Conservation (phyloP, 1,284 basidiomycete species). For the Tetrapyrgos nigripes region DNA sequence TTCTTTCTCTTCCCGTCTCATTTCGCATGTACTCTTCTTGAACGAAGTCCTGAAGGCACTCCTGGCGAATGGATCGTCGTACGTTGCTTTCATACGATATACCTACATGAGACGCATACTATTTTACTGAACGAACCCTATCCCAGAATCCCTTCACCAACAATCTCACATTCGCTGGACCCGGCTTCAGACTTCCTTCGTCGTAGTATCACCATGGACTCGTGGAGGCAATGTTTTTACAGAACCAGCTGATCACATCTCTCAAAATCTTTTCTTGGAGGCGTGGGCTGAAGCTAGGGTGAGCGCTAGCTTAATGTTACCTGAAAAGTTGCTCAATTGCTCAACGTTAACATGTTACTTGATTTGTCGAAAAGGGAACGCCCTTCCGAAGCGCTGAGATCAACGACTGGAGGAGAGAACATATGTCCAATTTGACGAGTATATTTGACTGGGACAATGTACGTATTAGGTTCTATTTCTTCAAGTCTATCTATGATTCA, state of each 20-base stretch:
- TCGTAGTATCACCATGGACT: conserved; percentile 13
- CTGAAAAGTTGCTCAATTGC: too few species aligned
- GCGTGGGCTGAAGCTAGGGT: conserved; percentile 13
- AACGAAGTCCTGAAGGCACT: conserved; percentile 5
- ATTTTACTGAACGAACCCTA: too few species aligned
- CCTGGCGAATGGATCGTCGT: conserved; percentile 15
- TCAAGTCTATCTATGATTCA: too few species aligned
- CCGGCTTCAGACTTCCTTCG: conserved; percentile 10
- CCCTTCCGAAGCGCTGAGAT: conserved; percentile 13
- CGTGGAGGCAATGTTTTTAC: conserved; percentile 12
- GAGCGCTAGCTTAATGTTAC: too few species aligned
- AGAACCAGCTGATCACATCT: conserved; percentile 12
- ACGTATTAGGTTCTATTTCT: too few species aligned
- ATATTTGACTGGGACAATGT: conserved; percentile 15
- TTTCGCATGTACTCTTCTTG: too few species aligned
- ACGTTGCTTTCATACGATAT: not conserved
- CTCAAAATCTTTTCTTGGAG: conserved; percentile 12
- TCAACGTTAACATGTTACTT: too few species aligned
- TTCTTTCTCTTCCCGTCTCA: too few species aligned
- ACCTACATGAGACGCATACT: too few species aligned
- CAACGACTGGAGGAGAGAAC: conserved; percentile 15
- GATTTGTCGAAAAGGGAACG: too few species aligned
- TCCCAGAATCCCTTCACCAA: conserved; percentile 16
- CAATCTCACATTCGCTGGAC: conserved; percentile 6
- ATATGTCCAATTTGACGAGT: conserved; percentile 12